Conservation (phyloP, 2,329 filamentous ascomycete species). For the Microthyrium microscopicum region DNA sequence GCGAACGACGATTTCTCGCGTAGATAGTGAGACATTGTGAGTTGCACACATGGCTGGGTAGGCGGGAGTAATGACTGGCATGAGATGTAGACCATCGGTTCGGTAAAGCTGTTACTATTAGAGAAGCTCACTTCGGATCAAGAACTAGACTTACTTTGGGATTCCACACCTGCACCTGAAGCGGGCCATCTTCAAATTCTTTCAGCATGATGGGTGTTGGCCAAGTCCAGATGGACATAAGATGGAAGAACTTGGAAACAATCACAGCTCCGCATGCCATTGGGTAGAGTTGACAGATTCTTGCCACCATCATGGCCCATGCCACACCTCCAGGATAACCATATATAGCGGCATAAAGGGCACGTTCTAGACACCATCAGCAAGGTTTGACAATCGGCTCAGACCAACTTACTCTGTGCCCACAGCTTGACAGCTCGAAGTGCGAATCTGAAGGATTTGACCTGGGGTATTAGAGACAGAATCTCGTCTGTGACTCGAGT, state of each 20-base stretch:
- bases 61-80: constrained; percentile 96
- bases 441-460: constrained; percentile 76
- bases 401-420: constrained; percentile 48
- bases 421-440: constrained; percentile 89
- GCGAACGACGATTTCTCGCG: constrained; percentile 64
- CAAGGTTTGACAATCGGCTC: constrained; percentile 1
- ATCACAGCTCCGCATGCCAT: constrained; percentile 79
- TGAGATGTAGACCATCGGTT: constrained; percentile 69
- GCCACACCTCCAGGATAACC: constrained; percentile 94
- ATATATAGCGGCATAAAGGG: constrained; percentile 90
- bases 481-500: constrained; percentile 92
- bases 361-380: constrained; percentile 38
- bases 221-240: constrained; percentile 87
- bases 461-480: constrained; percentile 70
- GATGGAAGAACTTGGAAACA: constrained; percentile 83
- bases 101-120: constrained; percentile 47
- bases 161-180: constrained; percentile 86
- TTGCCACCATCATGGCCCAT: constrained; percentile 93
- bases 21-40: constrained; percentile 80
- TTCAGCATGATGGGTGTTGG: constrained; percentile 86
- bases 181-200: constrained; percentile 58
- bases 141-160: constrained; percentile 45
- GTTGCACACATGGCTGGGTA: constrained; percentile 98
- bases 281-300: constrained; percentile 91
- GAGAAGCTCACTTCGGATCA: constrained; percentile 1